Evolutionary conservation across 441 rosid species (phyloP).

Genomic region (Gossypium gossypioides): DNA sequence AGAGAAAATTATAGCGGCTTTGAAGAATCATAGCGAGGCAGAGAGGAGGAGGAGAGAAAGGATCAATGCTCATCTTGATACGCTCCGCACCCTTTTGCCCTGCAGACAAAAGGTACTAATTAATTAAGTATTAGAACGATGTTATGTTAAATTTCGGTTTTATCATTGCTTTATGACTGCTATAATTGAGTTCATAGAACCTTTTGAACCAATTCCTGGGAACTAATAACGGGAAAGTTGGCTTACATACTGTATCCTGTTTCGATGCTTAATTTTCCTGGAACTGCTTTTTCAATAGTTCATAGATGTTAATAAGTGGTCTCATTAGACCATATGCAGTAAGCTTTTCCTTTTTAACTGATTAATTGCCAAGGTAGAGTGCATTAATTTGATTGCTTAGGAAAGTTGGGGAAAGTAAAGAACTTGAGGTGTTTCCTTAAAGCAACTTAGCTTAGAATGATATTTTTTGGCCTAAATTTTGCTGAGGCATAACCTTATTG

Average conservation of each 20-base stretch:
- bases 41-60: constrained; percentile 75
- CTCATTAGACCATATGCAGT: not conserved
- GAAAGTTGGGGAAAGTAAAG: not conserved
- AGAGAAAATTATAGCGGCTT: constrained; percentile 49
- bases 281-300: not conserved
- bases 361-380: not conserved
- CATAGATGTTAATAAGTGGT: not conserved
- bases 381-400: not conserved
- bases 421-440: not conserved
- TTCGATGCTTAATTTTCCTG: not conserved
- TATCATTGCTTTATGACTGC: not conserved
- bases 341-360: not conserved
- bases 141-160: not conserved
- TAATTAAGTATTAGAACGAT: not conserved
- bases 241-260: not conserved
- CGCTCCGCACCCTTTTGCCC: constrained; percentile 54
- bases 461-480: not conserved
- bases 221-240: not conserved
- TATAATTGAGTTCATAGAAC: not conserved
- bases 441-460: not conserved
- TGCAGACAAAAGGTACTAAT: constrained; percentile 42
- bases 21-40: constrained; percentile 71
- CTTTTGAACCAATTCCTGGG: not conserved
- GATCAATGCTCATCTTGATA: constrained; percentile 60
- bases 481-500: not conserved